Evolutionary conservation across 129 eudicot species (phyloP).

Genomic region (Flaveria ramosissima): DNA sequence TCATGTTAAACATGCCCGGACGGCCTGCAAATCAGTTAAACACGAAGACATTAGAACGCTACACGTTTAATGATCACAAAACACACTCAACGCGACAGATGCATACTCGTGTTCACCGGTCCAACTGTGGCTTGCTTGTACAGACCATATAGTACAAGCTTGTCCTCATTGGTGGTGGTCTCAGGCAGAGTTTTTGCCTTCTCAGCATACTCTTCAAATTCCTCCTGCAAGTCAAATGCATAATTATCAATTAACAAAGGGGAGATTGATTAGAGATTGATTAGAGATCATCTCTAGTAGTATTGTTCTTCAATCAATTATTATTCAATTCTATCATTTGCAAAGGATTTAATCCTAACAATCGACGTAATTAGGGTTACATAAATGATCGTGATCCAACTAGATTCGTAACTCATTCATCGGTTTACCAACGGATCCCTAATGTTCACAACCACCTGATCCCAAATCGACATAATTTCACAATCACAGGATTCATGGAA

Average conservation of each 20-base stretch:
- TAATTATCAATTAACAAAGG: not conserved
- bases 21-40: constrained; percentile 56
- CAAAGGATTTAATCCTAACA: not conserved
- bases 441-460: constrained; percentile 2
- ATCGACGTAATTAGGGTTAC: not conserved
- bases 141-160: constrained; percentile 79
- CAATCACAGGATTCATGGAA: not conserved
- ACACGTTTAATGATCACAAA: not conserved
- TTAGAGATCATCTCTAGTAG: not conserved
- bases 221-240: constrained; percentile 56
- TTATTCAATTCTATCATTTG: not conserved
- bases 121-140: constrained; percentile 95
- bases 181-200: constrained; percentile 78
- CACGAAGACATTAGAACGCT: not conserved
- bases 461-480: constrained; percentile 2
- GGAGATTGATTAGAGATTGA: not conserved
- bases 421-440: not conserved
- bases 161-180: constrained; percentile 56
- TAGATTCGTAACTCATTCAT: not conserved
- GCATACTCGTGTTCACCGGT: constrained; percentile 72
- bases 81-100: not conserved
- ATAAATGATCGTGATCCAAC: constrained; percentile 2
- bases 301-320: not conserved
- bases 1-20: constrained; percentile 87
- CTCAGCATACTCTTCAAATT: constrained; percentile 84